Conservation (phyloP, 306 rosid genomes). For the Casuarina cunninghamiana region DNA sequence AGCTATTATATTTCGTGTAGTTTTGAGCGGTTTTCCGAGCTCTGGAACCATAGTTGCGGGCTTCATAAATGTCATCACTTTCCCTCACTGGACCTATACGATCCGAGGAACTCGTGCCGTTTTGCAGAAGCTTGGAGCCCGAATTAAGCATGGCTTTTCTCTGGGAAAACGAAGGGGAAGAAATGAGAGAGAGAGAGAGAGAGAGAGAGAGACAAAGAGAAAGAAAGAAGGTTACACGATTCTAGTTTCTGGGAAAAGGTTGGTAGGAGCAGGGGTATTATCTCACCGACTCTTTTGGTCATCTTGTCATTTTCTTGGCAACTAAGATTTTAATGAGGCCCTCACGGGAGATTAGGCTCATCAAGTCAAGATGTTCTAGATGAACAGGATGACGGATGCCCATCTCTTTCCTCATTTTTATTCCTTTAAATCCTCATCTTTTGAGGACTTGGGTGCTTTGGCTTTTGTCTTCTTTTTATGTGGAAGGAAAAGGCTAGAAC, state of each 20-base stretch:
- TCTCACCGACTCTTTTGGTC: constrained; percentile 36
- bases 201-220: constrained; percentile 3
- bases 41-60: constrained; percentile 36
- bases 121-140: constrained; percentile 26
- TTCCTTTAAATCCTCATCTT: background rate
- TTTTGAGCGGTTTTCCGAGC: constrained; percentile 33
- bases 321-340: constrained; percentile 18
- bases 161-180: constrained; percentile 3
- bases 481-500: constrained; percentile 16
- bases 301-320: constrained; percentile 34
- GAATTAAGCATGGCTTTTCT: constrained; percentile 47
- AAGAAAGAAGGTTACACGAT: background rate
- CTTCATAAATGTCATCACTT: constrained; percentile 23
- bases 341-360: background rate
- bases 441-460: constrained; percentile 22
- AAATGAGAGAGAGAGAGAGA: constrained; percentile 5
- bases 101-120: constrained; percentile 32
- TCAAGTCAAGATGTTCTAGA: constrained; percentile 55
- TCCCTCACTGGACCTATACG: constrained; percentile 8
- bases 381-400: constrained; percentile 23
- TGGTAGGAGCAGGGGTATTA: constrained; percentile 19
- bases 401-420: constrained; percentile 5
- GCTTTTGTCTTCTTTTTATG: constrained; percentile 18
- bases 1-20: constrained; percentile 9
- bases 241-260: constrained; percentile 27